These are phyloP conservation scores for Podospora anserina DNA, from an alignment of 495 filamentous ascomycete genomes.

Conservation along the genomic window DNA sequence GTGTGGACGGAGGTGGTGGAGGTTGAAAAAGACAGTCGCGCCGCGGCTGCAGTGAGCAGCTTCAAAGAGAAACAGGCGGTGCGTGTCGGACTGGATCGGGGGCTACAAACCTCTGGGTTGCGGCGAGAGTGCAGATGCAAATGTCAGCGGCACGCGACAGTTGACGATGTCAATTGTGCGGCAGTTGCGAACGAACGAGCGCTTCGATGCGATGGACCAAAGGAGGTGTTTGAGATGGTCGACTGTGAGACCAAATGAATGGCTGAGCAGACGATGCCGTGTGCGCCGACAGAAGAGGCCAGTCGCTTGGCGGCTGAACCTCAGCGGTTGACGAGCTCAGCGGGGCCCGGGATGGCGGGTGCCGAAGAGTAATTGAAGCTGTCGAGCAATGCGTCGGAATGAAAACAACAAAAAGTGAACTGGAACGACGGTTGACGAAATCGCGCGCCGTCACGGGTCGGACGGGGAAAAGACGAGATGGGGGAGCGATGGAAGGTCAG, in stretches of 20 bases:
- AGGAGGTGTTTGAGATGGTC: constrained; percentile 27
- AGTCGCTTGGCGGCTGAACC: constrained; percentile 18
- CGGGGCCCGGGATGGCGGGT: neutral
- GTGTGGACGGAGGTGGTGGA: neutral
- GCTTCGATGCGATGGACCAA: constrained; percentile 18
- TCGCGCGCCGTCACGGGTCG: neutral
- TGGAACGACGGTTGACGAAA: neutral
- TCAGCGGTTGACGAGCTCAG: neutral
- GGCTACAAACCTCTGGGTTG: constrained; percentile 20
- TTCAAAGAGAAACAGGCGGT: constrained; percentile 14
- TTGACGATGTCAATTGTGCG: constrained; percentile 16
- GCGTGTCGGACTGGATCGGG: constrained; percentile 3
- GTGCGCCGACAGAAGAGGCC: neutral
- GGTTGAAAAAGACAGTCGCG: constrained; percentile 2
- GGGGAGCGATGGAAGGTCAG: neutral
- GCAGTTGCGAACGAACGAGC: constrained; percentile 10
- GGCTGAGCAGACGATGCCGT: constrained; percentile 17
- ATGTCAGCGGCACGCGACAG: constrained; percentile 12
- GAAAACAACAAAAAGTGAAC: neutral
- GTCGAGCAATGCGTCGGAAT: neutral
- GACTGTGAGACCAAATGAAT: constrained; percentile 28
- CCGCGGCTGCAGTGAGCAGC: constrained; percentile 7
- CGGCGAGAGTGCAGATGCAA: neutral
- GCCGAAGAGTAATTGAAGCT: neutral
- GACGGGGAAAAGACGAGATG: neutral